Conservation (phyloP, 2,329 filamentous ascomycete species). For the Zymoseptoria tritici region DNA sequence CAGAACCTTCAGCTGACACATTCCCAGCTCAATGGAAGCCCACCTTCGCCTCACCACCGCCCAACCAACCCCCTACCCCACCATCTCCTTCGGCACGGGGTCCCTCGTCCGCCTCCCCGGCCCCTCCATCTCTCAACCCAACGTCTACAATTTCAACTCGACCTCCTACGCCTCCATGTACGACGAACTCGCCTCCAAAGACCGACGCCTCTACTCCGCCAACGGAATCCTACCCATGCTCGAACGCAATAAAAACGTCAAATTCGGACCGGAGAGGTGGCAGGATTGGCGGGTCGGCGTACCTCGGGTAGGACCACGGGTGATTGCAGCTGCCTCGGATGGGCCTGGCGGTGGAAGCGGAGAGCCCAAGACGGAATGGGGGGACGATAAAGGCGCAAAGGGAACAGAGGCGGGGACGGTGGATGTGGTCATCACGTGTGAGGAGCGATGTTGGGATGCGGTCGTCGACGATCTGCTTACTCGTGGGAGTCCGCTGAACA, state of each 20-base stretch:
- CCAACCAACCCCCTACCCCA: conserved; percentile 59
- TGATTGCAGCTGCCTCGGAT: background rate
- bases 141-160: conserved; percentile 96
- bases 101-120: conserved; percentile 89
- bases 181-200: conserved; percentile 79
- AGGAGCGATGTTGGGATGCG: conserved; percentile 96
- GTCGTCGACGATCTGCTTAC: conserved; percentile 89
- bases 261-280: conserved; percentile 94
- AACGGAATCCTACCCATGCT: conserved; percentile 97
- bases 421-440: conserved; percentile 92
- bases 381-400: conserved; percentile 64
- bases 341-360: conserved; percentile 1
- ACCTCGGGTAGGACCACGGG: conserved; percentile 63
- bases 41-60: conserved; percentile 76
- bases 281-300: conserved; percentile 92
- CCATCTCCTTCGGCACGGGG: conserved; percentile 95
- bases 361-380: conserved; percentile 35
- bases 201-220: conserved; percentile 75
- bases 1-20: too few relatives aligned
- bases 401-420: conserved; percentile 86
- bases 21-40: conserved; percentile 99
- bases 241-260: conserved; percentile 80
- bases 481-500: conserved; percentile 77
- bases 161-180: conserved; percentile 95
- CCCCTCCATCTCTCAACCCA: conserved; percentile 83